Conservation (phyloP, 768 basidiomycete genomes). For the Kwoniella heveanensis region DNA sequence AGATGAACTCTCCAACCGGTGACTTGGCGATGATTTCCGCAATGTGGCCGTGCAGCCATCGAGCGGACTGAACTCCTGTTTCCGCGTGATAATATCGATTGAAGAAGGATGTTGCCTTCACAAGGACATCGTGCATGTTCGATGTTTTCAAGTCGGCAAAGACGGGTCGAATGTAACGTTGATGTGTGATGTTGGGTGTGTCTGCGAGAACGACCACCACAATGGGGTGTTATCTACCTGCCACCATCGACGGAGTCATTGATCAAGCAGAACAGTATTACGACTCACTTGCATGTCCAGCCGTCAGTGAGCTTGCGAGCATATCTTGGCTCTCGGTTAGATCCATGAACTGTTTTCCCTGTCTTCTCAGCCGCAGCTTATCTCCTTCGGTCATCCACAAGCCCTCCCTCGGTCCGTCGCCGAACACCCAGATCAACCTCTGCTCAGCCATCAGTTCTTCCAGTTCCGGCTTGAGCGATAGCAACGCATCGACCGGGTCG, state of each 20-base stretch:
- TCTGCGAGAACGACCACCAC: conserved; percentile 17
- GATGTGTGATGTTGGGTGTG: conserved; percentile 30
- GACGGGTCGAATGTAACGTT: conserved; percentile 23
- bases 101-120: conserved; percentile 30
- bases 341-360: conserved; percentile 37
- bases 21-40: conserved; percentile 31
- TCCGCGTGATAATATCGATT: conserved; percentile 34
- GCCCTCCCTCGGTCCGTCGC: conserved; percentile 5
- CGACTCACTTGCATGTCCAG: conserved; percentile 18
- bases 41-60: conserved; percentile 39
- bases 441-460: conserved; percentile 21
- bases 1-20: conserved; percentile 31
- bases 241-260: no score
- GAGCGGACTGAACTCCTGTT: conserved; percentile 21
- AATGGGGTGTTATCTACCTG: no score
- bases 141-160: conserved; percentile 25
- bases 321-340: conserved; percentile 29
- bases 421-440: conserved; percentile 27
- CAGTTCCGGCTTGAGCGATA: conserved; percentile 21
- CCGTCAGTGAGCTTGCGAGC: not conserved
- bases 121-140: conserved; percentile 30
- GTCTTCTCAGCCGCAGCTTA: conserved; percentile 31
- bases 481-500: conserved; percentile 32
- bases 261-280: not conserved
- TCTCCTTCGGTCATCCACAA: conserved; percentile 41